These are phyloP conservation scores for Fraxinus ornus DNA, from an alignment of 305 asterid genomes.

Conservation along the genomic window DNA sequence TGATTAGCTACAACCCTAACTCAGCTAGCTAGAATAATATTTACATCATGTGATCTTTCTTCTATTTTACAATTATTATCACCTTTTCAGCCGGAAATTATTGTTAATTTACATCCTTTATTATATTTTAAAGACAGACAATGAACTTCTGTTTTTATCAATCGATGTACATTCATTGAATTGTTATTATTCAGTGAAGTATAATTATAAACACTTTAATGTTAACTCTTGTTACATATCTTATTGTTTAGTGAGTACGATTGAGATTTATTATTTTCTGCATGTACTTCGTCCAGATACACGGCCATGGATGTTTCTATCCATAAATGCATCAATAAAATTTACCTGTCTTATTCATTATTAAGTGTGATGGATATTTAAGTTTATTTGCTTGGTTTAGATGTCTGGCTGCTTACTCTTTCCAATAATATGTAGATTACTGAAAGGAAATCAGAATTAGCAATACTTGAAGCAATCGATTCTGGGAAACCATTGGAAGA, in stretches of 20 bases:
- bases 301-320: background rate
- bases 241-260: background rate
- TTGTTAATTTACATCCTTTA: slow-evolving; percentile 12
- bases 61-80: background rate
- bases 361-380: background rate
- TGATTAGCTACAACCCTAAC: background rate
- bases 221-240: background rate
- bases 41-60: background rate
- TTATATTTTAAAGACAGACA: slow-evolving; percentile 16
- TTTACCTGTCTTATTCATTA: background rate
- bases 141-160: slow-evolving; percentile 3
- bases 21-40: background rate
- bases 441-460: slow-evolving; percentile 73
- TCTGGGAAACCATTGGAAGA: slow-evolving; percentile 85
- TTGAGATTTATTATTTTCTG: slow-evolving; percentile 11
- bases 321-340: slow-evolving; percentile 1
- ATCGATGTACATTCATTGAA: background rate
- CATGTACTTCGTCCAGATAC: slow-evolving; percentile 7
- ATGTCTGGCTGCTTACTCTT: slow-evolving; percentile 21
- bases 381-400: slow-evolving; percentile 10
- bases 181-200: background rate
- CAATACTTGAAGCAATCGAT: slow-evolving; percentile 76
- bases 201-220: background rate
- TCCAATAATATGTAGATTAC: slow-evolving; percentile 49
- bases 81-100: background rate